phyloP scores from a whole-genome alignment of 1,139 yeast genomes.

The Diutina siamensis region DNA sequence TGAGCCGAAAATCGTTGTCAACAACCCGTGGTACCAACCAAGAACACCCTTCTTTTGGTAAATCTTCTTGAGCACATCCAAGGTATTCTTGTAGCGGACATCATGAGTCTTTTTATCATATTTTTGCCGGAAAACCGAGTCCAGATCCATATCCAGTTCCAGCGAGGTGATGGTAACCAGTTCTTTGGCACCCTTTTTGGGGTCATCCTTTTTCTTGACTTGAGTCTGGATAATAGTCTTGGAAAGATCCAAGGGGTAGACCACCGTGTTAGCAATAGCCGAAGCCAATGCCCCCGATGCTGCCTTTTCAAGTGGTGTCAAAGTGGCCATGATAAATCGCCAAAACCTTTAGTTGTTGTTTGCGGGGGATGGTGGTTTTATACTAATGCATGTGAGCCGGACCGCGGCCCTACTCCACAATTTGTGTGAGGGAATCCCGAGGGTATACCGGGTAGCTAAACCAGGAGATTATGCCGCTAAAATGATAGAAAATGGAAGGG shows the following conservation, averaged over 20 bases:
- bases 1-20: slow-evolving; percentile 59
- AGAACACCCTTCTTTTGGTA: slow-evolving; percentile 47
- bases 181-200: slow-evolving; percentile 7
- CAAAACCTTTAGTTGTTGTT: not conserved
- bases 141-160: slow-evolving; percentile 15
- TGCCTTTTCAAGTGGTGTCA: slow-evolving; percentile 58
- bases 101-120: slow-evolving; percentile 13
- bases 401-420: not conserved
- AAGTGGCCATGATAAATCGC: slow-evolving; percentile 12
- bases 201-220: slow-evolving; percentile 14
- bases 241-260: slow-evolving; percentile 64
- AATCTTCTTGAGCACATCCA: slow-evolving; percentile 54
- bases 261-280: slow-evolving; percentile 67
- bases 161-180: slow-evolving; percentile 7
- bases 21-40: slow-evolving; percentile 68
- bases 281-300: slow-evolving; percentile 82
- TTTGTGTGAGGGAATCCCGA: not conserved
- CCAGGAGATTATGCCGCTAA: not conserved
- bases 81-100: slow-evolving; percentile 42
- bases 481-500: no score
- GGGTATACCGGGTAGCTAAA: not conserved
- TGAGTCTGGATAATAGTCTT: slow-evolving; percentile 71
- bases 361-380: not conserved
- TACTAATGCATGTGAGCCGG: not conserved
- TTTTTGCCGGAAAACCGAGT: slow-evolving; percentile 17